Conservation (phyloP, 2,329 filamentous ascomycete genomes). For the Apiospora marii region DNA sequence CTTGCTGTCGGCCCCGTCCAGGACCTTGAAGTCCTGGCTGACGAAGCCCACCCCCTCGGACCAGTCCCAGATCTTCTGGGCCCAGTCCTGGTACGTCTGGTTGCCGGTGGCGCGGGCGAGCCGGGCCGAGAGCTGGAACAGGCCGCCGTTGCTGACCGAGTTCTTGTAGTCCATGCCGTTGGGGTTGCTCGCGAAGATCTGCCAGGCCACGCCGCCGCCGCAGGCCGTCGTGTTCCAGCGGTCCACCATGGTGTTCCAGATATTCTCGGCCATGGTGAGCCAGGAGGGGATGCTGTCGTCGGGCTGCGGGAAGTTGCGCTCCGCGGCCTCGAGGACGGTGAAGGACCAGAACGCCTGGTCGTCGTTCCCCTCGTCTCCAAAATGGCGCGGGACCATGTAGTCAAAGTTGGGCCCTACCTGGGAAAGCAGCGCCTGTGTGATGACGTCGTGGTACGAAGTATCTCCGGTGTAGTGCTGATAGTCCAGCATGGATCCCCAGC, state of each 20-base stretch:
- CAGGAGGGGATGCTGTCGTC: conserved; percentile 65
- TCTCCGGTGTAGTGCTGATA: conserved; percentile 74
- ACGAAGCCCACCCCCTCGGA: conserved; percentile 64
- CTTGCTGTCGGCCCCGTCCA: conserved; percentile 66
- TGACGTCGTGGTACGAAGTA: conserved; percentile 64
- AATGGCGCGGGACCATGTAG: conserved; percentile 65
- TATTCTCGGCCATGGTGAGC: conserved; percentile 72
- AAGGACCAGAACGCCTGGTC: conserved; percentile 80
- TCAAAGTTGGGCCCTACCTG: conserved; percentile 65
- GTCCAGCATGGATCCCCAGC: conserved; percentile 74
- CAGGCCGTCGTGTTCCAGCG: conserved; percentile 77
- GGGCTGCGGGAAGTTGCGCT: conserved; percentile 71
- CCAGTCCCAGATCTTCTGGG: conserved; percentile 73
- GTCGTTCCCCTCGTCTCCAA: conserved; percentile 73
- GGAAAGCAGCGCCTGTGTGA: conserved; percentile 65
- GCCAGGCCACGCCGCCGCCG: conserved; percentile 79
- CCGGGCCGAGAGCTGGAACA: conserved; percentile 82
- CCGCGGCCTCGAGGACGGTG: conserved; percentile 71
- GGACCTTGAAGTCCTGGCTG: conserved; percentile 61
- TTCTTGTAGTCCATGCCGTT: conserved; percentile 87
- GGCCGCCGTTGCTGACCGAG: conserved; percentile 79
- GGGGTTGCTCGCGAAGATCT: conserved; percentile 78
- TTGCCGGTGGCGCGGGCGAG: conserved; percentile 75
- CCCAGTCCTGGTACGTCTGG: conserved; percentile 72
- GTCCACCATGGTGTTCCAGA: conserved; percentile 73